These are phyloP conservation scores for Mycena crocata DNA, from an alignment of 768 basidiomycete species.

Conservation along the genomic window DNA sequence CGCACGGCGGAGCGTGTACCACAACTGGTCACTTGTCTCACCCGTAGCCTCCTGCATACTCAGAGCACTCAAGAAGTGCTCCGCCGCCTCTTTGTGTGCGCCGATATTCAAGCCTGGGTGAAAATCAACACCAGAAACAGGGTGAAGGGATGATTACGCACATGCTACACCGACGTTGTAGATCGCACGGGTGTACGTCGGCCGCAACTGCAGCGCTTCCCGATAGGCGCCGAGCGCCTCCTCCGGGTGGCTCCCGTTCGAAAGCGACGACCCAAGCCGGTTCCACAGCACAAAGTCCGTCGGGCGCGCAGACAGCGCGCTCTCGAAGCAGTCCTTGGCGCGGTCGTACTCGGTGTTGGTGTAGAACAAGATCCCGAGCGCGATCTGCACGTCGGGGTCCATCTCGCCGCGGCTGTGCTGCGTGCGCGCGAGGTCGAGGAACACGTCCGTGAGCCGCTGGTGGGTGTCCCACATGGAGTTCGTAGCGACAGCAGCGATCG, in stretches of 20 bases:
- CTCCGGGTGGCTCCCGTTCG: constrained; percentile 94
- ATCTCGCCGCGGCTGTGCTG: constrained; percentile 79
- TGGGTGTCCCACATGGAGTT: constrained; percentile 87
- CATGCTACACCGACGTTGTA: constrained; percentile 99
- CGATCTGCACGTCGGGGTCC: constrained; percentile 94
- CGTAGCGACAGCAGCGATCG: constrained; percentile 62
- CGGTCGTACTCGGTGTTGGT: constrained; percentile 86
- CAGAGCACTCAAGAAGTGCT: constrained; percentile 92
- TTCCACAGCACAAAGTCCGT: constrained; percentile 98
- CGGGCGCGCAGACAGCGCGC: constrained; percentile 84
- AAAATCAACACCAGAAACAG: constrained; percentile 13
- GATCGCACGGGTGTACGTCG: constrained; percentile 96
- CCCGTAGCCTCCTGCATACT: constrained; percentile 79
- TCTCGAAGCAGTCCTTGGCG: constrained; percentile 95
- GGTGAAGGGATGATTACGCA: constrained; percentile 53
- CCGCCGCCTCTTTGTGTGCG: constrained; percentile 93
- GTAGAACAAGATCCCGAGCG: constrained; percentile 93
- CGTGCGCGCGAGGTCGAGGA: constrained; percentile 82
- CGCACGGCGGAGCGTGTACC: constrained; percentile 89
- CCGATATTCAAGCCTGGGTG: constrained; percentile 94
- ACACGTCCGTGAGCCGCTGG: constrained; percentile 82
- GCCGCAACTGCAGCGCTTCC: constrained; percentile 89
- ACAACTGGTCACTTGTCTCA: constrained; percentile 86
- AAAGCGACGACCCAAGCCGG: constrained; percentile 91
- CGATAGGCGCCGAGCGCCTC: constrained; percentile 92